These are phyloP conservation scores for Capronia coronata DNA, from an alignment of 2,329 filamentous ascomycete genomes.

Conservation along the genomic window DNA sequence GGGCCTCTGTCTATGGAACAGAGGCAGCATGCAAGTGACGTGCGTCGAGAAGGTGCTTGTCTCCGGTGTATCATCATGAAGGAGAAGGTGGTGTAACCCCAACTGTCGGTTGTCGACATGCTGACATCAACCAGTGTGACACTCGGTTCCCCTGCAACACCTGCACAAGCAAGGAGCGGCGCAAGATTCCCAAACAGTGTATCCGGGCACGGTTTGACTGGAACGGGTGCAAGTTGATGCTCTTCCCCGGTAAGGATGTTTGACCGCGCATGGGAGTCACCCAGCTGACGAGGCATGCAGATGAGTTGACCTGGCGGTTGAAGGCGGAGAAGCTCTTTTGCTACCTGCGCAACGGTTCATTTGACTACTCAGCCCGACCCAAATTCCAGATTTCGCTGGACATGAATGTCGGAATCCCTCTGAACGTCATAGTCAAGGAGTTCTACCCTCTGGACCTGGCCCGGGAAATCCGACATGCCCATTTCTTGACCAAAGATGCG, in stretches of 20 bases:
- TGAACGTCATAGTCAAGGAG: slow-evolving; percentile 14
- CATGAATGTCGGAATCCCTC: slow-evolving; percentile 8
- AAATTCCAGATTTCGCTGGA: slow-evolving; percentile 15
- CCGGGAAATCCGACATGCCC: slow-evolving; percentile 10
- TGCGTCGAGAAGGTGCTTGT: slow-evolving; percentile 20
- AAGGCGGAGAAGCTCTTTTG: slow-evolving; percentile 2
- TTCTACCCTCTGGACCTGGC: slow-evolving; percentile 9
- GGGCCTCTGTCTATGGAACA: slow-evolving; percentile 14
- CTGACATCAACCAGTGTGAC: slow-evolving; percentile 26
- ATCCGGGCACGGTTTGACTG: slow-evolving; percentile 16
- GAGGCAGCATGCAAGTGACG: slow-evolving; percentile 18
- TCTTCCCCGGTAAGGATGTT: slow-evolving; percentile 16
- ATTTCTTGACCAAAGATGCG: slow-evolving; percentile 2
- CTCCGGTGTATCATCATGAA: slow-evolving; percentile 24
- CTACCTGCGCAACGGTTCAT: slow-evolving; percentile 11
- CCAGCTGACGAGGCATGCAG: slow-evolving; percentile 7
- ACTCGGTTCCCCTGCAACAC: slow-evolving; percentile 8
- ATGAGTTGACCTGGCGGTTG: slow-evolving; percentile 16
- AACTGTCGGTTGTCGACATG: slow-evolving; percentile 12
- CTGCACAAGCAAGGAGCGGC: slow-evolving; percentile 18
- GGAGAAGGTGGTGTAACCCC: slow-evolving; percentile 14
- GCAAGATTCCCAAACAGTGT: slow-evolving; percentile 20
- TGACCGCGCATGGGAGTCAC: background rate
- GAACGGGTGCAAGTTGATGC: slow-evolving; percentile 4
- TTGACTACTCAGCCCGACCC: slow-evolving; percentile 1